Percentiles rank a stretch among this genome's conserved stretches.
Evolutionary conservation across 768 basidiomycete species (phyloP).

Genomic region (Psilocybe sp.): DNA sequence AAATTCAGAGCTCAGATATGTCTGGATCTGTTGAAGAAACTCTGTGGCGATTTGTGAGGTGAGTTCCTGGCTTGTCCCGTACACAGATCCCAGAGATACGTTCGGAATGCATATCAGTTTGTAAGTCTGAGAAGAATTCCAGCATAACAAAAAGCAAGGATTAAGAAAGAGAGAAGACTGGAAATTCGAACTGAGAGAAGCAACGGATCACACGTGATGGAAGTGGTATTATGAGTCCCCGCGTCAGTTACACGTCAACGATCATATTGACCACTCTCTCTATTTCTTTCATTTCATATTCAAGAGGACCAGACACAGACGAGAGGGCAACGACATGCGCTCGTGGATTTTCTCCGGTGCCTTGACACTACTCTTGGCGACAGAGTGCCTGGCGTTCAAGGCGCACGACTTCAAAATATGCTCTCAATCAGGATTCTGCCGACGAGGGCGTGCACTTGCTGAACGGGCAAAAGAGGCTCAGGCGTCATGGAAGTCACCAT

Average conservation of each 20-base stretch:
- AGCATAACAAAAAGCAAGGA: too few relatives aligned
- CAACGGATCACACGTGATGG: too few relatives aligned
- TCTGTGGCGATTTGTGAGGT: too few relatives aligned
- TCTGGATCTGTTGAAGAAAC: too few relatives aligned
- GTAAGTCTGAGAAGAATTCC: too few relatives aligned
- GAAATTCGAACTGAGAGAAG: too few relatives aligned
- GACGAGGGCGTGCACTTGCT: slow-evolving; percentile 79
- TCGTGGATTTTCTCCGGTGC: slow-evolving; percentile 33
- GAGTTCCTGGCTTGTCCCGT: too few relatives aligned
- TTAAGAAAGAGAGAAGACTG: too few relatives aligned
- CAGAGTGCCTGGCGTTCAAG: slow-evolving; percentile 59
- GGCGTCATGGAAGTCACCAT: slow-evolving; percentile 80
- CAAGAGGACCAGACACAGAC: slow-evolving; percentile 5
- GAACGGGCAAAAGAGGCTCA: slow-evolving; percentile 59
- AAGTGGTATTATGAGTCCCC: too few relatives aligned
- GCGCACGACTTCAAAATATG: slow-evolving; percentile 92
- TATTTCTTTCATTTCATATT: not conserved
- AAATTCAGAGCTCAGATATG: too few relatives aligned
- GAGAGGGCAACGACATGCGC: slow-evolving; percentile 25
- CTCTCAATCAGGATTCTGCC: slow-evolving; percentile 92
- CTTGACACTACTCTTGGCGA: slow-evolving; percentile 30
- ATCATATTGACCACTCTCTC: not conserved
- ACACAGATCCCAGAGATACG: too few relatives aligned
- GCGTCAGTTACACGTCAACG: not conserved
- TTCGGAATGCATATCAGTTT: too few relatives aligned